A percentile compares a stretch with the other conserved stretches of the same genome.
Evolutionary conservation across 2,329 filamentous ascomycete species (phyloP).

Genomic region (Drechslerella stenobrocha): DNA sequence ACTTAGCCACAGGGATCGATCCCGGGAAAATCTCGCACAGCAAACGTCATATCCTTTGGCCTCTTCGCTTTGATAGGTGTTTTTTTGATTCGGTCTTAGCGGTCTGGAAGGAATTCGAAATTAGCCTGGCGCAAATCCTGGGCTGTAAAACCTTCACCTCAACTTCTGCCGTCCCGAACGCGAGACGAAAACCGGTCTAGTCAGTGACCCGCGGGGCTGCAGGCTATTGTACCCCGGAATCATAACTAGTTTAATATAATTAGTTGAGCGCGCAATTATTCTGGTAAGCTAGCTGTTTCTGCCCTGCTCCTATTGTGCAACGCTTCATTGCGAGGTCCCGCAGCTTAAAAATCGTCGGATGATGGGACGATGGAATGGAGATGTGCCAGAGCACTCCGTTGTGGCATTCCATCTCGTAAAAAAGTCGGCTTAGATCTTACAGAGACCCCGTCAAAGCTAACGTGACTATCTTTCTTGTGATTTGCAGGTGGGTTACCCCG

Average conservation of each 20-base stretch:
- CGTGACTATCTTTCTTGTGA: slow-evolving; percentile 40
- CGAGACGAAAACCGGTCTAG: slow-evolving; percentile 43
- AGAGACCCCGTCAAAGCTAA: slow-evolving; percentile 38
- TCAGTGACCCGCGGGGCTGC: slow-evolving; percentile 34
- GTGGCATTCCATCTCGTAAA: background rate
- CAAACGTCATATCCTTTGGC: slow-evolving; percentile 26
- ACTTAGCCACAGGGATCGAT: slow-evolving; percentile 35
- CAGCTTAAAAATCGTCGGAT: no score
- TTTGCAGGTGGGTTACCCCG: slow-evolving; percentile 47
- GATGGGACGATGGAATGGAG: background rate
- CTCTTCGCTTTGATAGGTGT: slow-evolving; percentile 10
- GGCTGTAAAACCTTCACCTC: slow-evolving; percentile 33
- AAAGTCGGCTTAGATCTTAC: background rate
- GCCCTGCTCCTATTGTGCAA: background rate
- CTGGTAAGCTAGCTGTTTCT: slow-evolving; percentile 25
- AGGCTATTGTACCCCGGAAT: slow-evolving; percentile 41
- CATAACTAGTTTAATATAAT: slow-evolving; percentile 7
- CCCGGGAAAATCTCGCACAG: slow-evolving; percentile 48
- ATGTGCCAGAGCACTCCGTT: background rate
- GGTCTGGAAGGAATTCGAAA: slow-evolving; percentile 30
- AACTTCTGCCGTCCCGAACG: slow-evolving; percentile 48
- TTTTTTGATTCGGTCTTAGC: slow-evolving; percentile 13
- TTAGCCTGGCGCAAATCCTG: slow-evolving; percentile 48
- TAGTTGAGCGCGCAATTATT: slow-evolving; percentile 8
- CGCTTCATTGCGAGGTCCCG: slow-evolving; percentile 1